Base-by-base conservation (phyloP, 2,329 filamentous ascomycete species). In the Fusarium heterosporum region DNA sequence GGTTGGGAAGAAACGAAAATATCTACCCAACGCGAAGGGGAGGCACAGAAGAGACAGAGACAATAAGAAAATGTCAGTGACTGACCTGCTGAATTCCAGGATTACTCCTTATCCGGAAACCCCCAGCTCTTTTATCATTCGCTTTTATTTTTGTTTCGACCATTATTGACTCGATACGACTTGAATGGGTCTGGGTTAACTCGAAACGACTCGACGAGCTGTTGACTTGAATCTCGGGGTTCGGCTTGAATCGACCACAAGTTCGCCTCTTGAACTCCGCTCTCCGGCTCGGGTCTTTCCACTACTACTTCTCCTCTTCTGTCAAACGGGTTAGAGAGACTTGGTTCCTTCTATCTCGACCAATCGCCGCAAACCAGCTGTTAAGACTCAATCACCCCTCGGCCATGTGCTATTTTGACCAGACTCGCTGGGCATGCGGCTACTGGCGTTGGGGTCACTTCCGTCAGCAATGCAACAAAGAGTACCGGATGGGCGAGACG, bases 371-470 rank as follows among this genome's bases (percentile, higher is more conserved):
- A 41, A 50, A 32, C 52, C 49, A 45, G 55, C 40, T 61, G 55
- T 61, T 41, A 61, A 65, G 59, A 61, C 55, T 64, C 66, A 67
- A 70, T 58, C 54, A 42, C 29, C 38, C 58, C 55, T 53, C 55
- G 57, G 84, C 76, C 72, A 97, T 98, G 95, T 97, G 95, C 83
- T 97, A 96, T 85, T 98, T 94, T 84, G 93, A 97, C 75, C 91
- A 95, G 80, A 93, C 90, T 78, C 87, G 88, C 72, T 97, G 92
- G 86, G 80, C 80, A 58, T 98, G 95, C 82, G 91, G 92, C 75
- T 95, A 93, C 85, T 97, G 91, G 90, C 93, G 93, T 80, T 98
- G 94, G 94, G 92, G 93, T 70, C 91, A 90, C 81, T 97, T 97
- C 83, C 89, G 92, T 70, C 88, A 94, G 79, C 94, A 97, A 78